These are phyloP conservation scores for Cercospora sesami DNA, from an alignment of 2,329 filamentous ascomycete genomes.

Conservation along the genomic window DNA sequence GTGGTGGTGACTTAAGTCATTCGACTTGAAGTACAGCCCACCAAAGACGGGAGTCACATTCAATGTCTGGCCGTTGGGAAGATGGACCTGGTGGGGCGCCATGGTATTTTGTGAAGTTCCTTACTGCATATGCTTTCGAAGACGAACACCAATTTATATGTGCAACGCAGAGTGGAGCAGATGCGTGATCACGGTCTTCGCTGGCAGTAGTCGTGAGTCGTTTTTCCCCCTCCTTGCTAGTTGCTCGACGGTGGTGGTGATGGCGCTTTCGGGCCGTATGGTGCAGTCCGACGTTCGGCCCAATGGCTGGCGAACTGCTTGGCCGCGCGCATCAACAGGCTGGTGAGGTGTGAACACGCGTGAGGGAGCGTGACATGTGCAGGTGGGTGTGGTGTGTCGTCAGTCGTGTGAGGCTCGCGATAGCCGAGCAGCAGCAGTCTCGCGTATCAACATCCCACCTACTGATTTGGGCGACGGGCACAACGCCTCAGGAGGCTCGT, in stretches of 20 bases:
- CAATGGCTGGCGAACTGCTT: not conserved
- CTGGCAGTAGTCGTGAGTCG: not conserved
- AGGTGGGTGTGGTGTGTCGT: not conserved
- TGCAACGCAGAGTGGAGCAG: not conserved
- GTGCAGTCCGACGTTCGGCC: not conserved
- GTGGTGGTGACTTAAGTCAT: conserved; percentile 68
- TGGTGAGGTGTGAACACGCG: not conserved
- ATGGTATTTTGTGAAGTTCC: conserved; percentile 31
- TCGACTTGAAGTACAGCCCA: conserved; percentile 85
- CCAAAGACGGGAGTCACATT: conserved; percentile 84
- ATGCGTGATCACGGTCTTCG: not conserved
- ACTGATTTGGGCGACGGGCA: not conserved
- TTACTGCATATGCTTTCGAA: not conserved
- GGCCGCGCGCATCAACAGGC: not conserved
- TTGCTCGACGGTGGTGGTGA: not conserved
- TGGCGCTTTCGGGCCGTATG: not conserved
- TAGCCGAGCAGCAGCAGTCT: not conserved
- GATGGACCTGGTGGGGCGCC: conserved; percentile 57
- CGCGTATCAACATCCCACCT: not conserved
- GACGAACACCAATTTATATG: not conserved
- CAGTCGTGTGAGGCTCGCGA: not conserved
- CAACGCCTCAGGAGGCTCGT: not conserved
- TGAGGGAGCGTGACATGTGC: not conserved
- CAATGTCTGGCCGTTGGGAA: conserved; percentile 85
- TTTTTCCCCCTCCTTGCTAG: not conserved